These are phyloP conservation scores for Verticillium albo-atrum DNA, from an alignment of 2,329 filamentous ascomycete genomes.

Conservation along the genomic window DNA sequence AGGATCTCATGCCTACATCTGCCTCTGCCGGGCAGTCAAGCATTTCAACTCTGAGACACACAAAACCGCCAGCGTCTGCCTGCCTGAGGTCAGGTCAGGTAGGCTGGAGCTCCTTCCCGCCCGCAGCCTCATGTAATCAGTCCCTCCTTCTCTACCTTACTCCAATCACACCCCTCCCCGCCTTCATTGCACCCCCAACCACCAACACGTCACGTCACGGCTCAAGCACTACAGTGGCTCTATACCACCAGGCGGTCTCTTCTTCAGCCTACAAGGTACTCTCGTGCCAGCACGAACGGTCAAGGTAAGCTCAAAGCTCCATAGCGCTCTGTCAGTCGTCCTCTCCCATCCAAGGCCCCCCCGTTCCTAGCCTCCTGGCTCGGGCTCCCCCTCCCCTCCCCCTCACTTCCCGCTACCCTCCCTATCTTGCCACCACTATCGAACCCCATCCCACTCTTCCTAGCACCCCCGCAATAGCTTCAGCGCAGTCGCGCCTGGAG, in stretches of 20 bases:
- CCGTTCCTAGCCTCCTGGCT: not conserved
- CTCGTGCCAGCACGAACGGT: not conserved
- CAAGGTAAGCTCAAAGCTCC: not conserved
- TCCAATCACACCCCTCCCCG: slow-evolving; percentile 7
- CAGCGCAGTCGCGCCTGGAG: not conserved
- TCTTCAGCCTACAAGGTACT: not conserved
- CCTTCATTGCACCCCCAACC: slow-evolving; percentile 5
- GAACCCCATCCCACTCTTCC: not conserved
- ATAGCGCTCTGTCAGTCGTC: not conserved
- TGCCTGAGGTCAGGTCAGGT: too few species aligned
- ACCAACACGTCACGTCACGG: not conserved
- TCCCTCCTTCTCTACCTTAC: not conserved
- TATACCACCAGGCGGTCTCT: not conserved
- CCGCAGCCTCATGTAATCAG: slow-evolving; percentile 5
- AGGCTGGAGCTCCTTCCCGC: not conserved
- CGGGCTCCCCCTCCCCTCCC: too few species aligned
- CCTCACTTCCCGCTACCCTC: slow-evolving; percentile 1
- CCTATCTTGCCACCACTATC: not conserved
- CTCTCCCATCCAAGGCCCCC: not conserved
- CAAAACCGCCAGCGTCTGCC: not conserved
- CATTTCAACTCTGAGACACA: not conserved
- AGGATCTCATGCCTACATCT: not conserved
- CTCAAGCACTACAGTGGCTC: not conserved
- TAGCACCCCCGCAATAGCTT: not conserved
- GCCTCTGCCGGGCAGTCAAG: not conserved